These are phyloP conservation scores for Pseudogymnoascus sp. DNA, from an alignment of 2,329 filamentous ascomycete species.

Conservation along the genomic window DNA sequence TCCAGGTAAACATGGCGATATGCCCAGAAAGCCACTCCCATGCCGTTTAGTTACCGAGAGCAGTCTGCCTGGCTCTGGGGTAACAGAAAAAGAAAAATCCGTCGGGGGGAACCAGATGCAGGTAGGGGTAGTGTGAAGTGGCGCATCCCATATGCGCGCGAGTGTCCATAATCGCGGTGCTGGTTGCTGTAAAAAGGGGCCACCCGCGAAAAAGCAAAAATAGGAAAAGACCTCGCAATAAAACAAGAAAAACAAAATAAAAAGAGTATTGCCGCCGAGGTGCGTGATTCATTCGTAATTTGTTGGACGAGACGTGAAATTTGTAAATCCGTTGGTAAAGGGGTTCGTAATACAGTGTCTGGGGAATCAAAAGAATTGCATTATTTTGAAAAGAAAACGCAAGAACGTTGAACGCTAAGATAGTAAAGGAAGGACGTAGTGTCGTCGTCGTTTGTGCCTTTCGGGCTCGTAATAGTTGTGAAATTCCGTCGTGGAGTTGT, in stretches of 20 bases:
- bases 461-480: not conserved
- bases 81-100: not conserved
- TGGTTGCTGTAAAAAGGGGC: not conserved
- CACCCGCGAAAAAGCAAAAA: not conserved
- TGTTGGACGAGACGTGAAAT: not conserved
- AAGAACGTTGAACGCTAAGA: not conserved
- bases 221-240: not conserved
- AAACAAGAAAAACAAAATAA: not conserved
- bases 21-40: not conserved
- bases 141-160: not conserved
- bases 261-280: not conserved
- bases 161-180: not conserved
- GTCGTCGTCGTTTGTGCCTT: not conserved
- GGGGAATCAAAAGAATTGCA: not conserved
- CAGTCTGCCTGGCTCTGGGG: not conserved
- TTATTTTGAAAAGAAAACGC: not conserved
- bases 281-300: slow-evolving; percentile 3
- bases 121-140: no score
- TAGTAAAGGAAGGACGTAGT: not conserved
- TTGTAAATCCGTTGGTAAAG: not conserved
- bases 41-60: not conserved
- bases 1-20: not conserved
- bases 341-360: slow-evolving; percentile 2
- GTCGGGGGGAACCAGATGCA: not conserved
- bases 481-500: not conserved